A percentile compares a stretch with the other conserved stretches of the same genome.
Evolutionary conservation across 345 rosid genomes (phyloP).

Genomic region (Eutrema yunnanense): DNA sequence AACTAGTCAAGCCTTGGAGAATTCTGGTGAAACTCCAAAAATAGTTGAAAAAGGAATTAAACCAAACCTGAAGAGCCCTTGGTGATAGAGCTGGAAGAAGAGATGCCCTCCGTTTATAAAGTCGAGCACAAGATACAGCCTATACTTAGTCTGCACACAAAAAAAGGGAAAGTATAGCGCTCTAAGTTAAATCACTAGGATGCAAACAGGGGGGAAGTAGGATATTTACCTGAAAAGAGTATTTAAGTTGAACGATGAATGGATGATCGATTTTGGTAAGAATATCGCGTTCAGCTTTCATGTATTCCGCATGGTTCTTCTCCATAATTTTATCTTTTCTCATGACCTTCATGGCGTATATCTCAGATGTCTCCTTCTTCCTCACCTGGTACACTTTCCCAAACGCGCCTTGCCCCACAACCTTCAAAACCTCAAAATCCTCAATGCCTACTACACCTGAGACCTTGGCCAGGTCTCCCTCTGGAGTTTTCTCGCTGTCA

Average conservation of each 20-base stretch:
- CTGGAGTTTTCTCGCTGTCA: conserved; percentile 25
- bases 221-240: conserved; percentile 74
- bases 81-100: conserved; percentile 91
- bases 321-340: conserved; percentile 90
- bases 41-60: not conserved
- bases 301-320: conserved; percentile 88
- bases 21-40: not conserved
- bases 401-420: conserved; percentile 96
- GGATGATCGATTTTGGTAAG: conserved; percentile 82
- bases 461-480: conserved; percentile 8
- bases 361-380: conserved; percentile 73
- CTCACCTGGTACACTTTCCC: conserved; percentile 92
- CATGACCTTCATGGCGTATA: conserved; percentile 98
- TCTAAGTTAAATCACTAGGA: not conserved
- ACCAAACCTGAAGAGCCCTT: conserved; percentile 86
- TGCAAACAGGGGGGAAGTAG: not conserved
- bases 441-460: conserved; percentile 54
- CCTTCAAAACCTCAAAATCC: conserved; percentile 80
- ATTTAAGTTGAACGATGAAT: conserved; percentile 81
- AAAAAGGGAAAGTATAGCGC: not conserved
- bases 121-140: conserved; percentile 83
- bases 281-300: conserved; percentile 95
- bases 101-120: conserved; percentile 96
- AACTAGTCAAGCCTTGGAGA: conserved; percentile 10
- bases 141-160: conserved; percentile 74